Evolutionary conservation across 495 filamentous ascomycete genomes (phyloP).

Genomic region (Chlorociboria aeruginascens): DNA sequence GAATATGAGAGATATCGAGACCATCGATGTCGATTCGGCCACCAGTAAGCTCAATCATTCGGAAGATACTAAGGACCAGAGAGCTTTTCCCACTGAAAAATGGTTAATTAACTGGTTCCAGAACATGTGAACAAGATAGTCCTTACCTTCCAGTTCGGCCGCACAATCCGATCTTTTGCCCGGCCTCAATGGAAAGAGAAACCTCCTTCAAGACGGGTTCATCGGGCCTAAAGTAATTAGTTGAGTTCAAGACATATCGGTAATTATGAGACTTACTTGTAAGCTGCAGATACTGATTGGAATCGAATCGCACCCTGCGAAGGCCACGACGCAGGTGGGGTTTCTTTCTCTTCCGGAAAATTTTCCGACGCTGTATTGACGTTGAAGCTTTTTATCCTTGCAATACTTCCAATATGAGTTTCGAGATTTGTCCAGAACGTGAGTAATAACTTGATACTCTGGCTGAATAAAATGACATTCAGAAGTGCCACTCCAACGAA

Average conservation of each 20-base stretch:
- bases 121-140: slow-evolving; percentile 20
- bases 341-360: slow-evolving; percentile 4
- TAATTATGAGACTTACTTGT: slow-evolving; percentile 7
- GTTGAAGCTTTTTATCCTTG: slow-evolving; percentile 30
- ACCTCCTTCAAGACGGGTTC: slow-evolving; percentile 17
- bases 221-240: too few relatives aligned
- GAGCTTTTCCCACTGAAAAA: slow-evolving; percentile 20
- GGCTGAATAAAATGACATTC: slow-evolving; percentile 28
- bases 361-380: slow-evolving; percentile 23
- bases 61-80: slow-evolving; percentile 23
- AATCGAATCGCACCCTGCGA: slow-evolving; percentile 20
- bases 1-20: slow-evolving; percentile 20
- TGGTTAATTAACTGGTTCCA: slow-evolving; percentile 17
- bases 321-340: slow-evolving; percentile 27
- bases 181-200: slow-evolving; percentile 15
- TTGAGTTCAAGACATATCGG: not conserved
- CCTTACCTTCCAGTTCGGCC: not conserved
- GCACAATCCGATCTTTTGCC: not conserved
- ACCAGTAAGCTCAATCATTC: slow-evolving; percentile 19
- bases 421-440: slow-evolving; percentile 35
- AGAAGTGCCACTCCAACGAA: slow-evolving; percentile 43
- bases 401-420: slow-evolving; percentile 38
- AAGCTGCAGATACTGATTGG: slow-evolving; percentile 23
- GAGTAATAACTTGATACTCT: slow-evolving; percentile 16
- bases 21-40: slow-evolving; percentile 20